Evolutionary conservation across 345 rosid genomes (phyloP), one percentile per base, ranked within the genome.

Genomic region (Populus euphratica): DNA sequence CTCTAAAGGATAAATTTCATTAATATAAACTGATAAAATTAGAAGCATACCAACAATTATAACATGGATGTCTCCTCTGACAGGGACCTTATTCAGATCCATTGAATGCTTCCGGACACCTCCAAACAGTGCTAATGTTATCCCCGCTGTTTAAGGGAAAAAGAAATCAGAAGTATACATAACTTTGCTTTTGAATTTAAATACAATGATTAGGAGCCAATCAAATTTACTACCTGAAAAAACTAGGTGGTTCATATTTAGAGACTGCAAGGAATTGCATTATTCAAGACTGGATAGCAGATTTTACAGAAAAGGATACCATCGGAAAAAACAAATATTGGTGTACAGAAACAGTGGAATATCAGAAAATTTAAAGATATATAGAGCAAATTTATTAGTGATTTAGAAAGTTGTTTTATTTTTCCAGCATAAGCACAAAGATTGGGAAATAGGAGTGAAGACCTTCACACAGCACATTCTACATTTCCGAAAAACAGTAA

Each of bases 11-110:
- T n/a, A 5, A 59, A 21, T 59, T n/a, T 20, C 29, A 2, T 13
- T 44, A 44, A 13, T 13, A 44, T 44, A 44, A 44, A 44, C 50
- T 44, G 14, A 67, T 68, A 68, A 18, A 16, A 36, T 64, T 16
- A 66, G 41, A 73, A 70, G 74, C 90, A 82, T 91, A 93, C 99
- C 99, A 54, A 95, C 99, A 85, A 95, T 84, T 66, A 95, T 89
- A 84, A 92, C 96, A 84, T 96, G 99, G 84, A 96, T 91, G 86
- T 96, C 99, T 88, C 99, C 99, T 86, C 99, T 88, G 69, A 96
- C 98, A 70, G 99, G 98, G 82, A 96, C 98, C 93, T 96, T 96
- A 86, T 92, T 93, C 75, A 75, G 83, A 81, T 96, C 94, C 90
- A 85, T 84, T n/a, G 96, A 83, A 86, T 96, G 90, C 92, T 96